Base-by-base conservation (phyloP, 768 basidiomycete genomes). In the Wakefieldia striispora region DNA sequence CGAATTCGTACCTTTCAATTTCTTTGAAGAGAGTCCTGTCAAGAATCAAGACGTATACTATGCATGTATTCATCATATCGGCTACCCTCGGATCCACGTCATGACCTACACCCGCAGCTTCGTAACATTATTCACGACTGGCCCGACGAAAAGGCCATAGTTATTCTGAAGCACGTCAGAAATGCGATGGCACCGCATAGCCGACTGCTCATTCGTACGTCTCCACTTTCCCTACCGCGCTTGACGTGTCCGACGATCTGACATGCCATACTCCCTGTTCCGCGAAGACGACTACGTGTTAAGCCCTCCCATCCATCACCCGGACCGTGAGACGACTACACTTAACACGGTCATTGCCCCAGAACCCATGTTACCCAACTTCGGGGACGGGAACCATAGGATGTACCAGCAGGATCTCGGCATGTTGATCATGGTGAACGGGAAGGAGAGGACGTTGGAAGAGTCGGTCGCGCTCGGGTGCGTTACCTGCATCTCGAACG, bases 361-460 rank as follows among this genome's bases (percentile, higher is more conserved):
- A 21, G 58, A 63, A 35, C 71, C 67, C 6, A 26, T 70, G 26
- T 56, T 70, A 24, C 55, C 64, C 5, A 72, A 68, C 56, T 69
- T 62, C 44, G 70, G 70, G n/a, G 59, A 56, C 6, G 68, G 68
- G 3, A 59, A 57, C 27, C 52, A 63, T 19, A 62, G 61, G 1
- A 48, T 62, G 49, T 65, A 72, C 45, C 47, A 66, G 23, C 56
- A 57, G 34, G 71, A 71, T 35, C 2, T 71, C 37, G 46, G 47
- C 2, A 71, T 71, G 69, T 58, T 51, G 54, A 39, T 66, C n/a
- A 6, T 61, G 2, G 56, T 63, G 45, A 70, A 72, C 41, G 63
- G 59, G 17, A 62, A 61, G 54, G 70, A 73, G 17, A 66, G 68
- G 16, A 68, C 63, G 16, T 39, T 70, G 23, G 54, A 60, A n/a